Evolutionary conservation across 1,284 basidiomycete genomes (phyloP), one percentile per base, ranked within the genome.

Genomic region (Trametes versicolor): DNA sequence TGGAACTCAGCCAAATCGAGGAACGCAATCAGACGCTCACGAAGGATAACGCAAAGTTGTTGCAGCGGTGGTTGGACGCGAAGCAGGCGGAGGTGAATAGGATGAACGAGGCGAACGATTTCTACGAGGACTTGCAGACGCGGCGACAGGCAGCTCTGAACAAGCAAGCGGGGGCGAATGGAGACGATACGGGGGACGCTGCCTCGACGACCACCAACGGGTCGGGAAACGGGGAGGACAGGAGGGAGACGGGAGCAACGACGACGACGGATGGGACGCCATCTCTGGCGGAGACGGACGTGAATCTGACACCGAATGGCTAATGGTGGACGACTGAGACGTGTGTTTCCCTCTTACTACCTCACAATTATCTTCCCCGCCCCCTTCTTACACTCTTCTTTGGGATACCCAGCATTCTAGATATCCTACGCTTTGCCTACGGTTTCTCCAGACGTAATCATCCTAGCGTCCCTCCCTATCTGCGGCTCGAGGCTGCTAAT

Each of bases 61-160:
- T 99, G 1, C 95, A 98, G 76, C 90, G 96, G 19, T 98, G 96
- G 96, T 83, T 98, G 27, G 96, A 98, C 76, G 91, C 93, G 71
- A 98, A 98, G 82, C 95, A 98, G 74, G 83, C 88, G 17, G 96
- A 97, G 74, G 97, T 92, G 6, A 95, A 97, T 77, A 91, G 90
- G 81, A 95, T 99, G 93, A 99, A 99, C 79, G 93, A 94, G 71
- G 93, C 90, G 19, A 94, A 94, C 74, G 84, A 91, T 63, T 92
- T 92, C 76, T 94, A 94, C 73, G 91, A 94, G 76, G 88, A 90
- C 69, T 89, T 94, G 87, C 88, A 88, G 64, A 87, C 90, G 41
- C 85, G 84, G 61, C 88, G 88, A 70, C 83, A 90, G 68, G 82
- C 86, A 4, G 82, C 85, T 0, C 71, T 84, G 41, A 85, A 81